These are phyloP conservation scores for Entrophospora sp. DNA, from an alignment of 192 early-diverging fungal genomes.

Conservation along the genomic window DNA sequence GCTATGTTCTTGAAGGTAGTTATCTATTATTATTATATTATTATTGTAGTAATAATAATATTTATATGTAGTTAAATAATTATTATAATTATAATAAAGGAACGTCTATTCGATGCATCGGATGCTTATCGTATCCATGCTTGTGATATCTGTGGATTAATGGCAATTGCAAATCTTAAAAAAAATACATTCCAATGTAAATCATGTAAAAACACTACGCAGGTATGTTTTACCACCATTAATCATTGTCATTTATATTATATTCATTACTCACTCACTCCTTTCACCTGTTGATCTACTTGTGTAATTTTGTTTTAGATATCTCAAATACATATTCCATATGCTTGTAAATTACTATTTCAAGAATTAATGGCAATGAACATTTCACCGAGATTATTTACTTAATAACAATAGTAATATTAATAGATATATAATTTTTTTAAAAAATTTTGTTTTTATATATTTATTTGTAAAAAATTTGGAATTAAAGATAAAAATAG, in stretches of 20 bases:
- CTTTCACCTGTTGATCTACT: neutral
- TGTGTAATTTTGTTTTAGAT: constrained; percentile 32
- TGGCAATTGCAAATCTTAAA: constrained; percentile 88
- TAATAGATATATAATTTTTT: too few species aligned
- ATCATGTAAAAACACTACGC: constrained; percentile 90
- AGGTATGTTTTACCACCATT: constrained; percentile 21
- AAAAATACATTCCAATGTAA: constrained; percentile 92
- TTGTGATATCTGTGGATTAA: constrained; percentile 94
- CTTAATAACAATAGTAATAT: too few species aligned
- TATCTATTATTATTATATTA: constrained; percentile 24
- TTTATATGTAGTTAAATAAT: neutral
- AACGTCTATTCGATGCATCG: constrained; percentile 93
- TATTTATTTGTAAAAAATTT: too few species aligned
- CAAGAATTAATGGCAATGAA: constrained; percentile 99
- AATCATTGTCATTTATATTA: too few species aligned
- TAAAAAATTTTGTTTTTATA: too few species aligned
- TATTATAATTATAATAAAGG: constrained; percentile 32
- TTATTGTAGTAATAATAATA: neutral
- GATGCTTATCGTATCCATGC: constrained; percentile 98
- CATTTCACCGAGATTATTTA: constrained; percentile 75
- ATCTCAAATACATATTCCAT: constrained; percentile 93
- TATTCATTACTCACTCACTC: neutral
- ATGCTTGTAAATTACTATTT: constrained; percentile 97
- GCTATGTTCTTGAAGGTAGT: constrained; percentile 90
- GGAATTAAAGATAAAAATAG: too few species aligned